phyloP scores from a whole-genome alignment of 2,329 filamentous ascomycete species.

The Dactylellina leptospora region DNA sequence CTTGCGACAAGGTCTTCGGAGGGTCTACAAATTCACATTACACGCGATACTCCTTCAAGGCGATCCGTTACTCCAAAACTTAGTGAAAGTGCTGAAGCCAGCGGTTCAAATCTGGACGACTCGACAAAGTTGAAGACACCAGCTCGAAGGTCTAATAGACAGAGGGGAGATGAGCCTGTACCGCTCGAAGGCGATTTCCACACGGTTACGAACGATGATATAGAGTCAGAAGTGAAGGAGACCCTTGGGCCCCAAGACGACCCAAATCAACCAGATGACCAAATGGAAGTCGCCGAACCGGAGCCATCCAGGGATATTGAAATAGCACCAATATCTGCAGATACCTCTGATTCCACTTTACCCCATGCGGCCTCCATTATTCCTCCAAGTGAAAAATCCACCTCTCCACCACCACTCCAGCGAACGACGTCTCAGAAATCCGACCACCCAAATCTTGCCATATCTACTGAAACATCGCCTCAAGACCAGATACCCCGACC shows the following conservation, averaged over 20 bases:
- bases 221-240: neutral
- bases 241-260: neutral
- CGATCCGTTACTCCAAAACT: conserved; percentile 20
- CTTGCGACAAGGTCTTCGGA: conserved; percentile 9
- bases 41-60: conserved; percentile 9
- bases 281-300: conserved; percentile 7
- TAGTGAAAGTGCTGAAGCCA: neutral
- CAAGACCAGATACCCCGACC: conserved; percentile 37
- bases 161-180: neutral
- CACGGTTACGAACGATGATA: neutral
- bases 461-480: conserved; percentile 39
- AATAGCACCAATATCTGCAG: conserved; percentile 17
- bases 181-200: neutral
- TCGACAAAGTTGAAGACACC: conserved; percentile 21
- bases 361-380: conserved; percentile 21
- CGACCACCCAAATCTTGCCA: conserved; percentile 46
- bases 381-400: conserved; percentile 36
- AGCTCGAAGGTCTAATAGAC: conserved; percentile 22
- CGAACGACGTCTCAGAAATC: conserved; percentile 31
- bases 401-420: conserved; percentile 33
- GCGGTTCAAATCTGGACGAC: conserved; percentile 12
- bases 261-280: neutral
- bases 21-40: neutral
- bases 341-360: conserved; percentile 15
- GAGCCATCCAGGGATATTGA: conserved; percentile 22